These are phyloP conservation scores for Trametes villosa DNA, from an alignment of 768 basidiomycete genomes.

Conservation along the genomic window DNA sequence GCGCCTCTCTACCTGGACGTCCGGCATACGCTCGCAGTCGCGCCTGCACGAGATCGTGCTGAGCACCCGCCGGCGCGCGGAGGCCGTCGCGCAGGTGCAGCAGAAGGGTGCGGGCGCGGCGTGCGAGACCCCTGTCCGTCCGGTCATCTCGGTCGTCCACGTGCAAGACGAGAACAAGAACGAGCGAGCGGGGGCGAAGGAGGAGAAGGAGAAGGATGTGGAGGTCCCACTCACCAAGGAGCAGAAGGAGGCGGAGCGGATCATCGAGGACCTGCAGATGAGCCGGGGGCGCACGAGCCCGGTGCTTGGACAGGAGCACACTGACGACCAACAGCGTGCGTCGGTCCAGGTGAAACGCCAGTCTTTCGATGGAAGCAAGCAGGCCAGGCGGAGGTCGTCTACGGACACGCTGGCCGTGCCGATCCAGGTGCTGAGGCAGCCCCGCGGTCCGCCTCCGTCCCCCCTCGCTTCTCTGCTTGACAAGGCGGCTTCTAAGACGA, in stretches of 20 bases:
- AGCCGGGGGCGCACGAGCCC: not conserved
- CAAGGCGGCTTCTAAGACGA: not conserved
- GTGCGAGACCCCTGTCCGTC: not conserved
- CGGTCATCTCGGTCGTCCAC: constrained; percentile 3
- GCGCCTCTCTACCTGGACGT: not conserved
- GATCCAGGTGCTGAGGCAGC: not conserved
- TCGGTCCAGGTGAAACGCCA: too few relatives aligned
- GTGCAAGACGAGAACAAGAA: too few relatives aligned
- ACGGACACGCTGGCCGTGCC: not conserved
- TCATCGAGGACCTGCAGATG: constrained; percentile 1
- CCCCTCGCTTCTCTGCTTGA: not conserved
- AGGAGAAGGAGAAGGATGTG: not conserved
- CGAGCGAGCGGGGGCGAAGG: not conserved
- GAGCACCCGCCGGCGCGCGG: not conserved
- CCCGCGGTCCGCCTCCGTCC: not conserved
- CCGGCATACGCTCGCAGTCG: not conserved
- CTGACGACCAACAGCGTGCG: too few relatives aligned
- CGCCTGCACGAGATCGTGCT: not conserved
- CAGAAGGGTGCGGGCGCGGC: not conserved
- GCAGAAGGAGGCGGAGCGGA: not conserved
- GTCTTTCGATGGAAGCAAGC: not conserved
- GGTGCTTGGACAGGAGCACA: not conserved
- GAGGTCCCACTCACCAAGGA: not conserved
- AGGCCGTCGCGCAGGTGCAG: not conserved
- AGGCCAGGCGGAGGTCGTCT: not conserved